Evolutionary conservation across 768 basidiomycete species (phyloP).

Genomic region (Tylopilus sp.): DNA sequence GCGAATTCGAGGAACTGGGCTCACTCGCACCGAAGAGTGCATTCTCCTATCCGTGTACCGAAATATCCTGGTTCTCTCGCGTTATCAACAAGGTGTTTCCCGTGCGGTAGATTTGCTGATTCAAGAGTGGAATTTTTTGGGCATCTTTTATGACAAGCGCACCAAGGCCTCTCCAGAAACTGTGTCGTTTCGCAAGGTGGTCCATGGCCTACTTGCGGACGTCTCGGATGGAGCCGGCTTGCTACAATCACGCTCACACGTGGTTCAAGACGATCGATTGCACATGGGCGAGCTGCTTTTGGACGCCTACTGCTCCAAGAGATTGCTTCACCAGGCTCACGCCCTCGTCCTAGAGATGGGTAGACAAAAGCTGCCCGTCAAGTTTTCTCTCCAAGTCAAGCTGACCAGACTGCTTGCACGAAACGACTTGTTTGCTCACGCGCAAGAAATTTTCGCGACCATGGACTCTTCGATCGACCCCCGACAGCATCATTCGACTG

Average conservation of each 20-base stretch:
- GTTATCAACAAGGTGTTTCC: slow-evolving; percentile 29
- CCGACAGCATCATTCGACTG: slow-evolving; percentile 35
- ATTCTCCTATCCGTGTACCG: slow-evolving; percentile 34
- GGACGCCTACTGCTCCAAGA: slow-evolving; percentile 33
- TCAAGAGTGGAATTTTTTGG: slow-evolving; percentile 36
- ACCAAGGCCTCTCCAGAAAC: slow-evolving; percentile 6
- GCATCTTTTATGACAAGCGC: slow-evolving; percentile 16
- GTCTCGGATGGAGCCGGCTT: slow-evolving; percentile 32
- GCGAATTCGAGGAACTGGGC: slow-evolving; percentile 19
- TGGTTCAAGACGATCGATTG: slow-evolving; percentile 27
- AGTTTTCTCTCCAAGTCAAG: slow-evolving; percentile 27
- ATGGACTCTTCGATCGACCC: slow-evolving; percentile 23
- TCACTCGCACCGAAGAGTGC: slow-evolving; percentile 20
- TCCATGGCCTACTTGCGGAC: slow-evolving; percentile 27
- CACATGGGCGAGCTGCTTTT: slow-evolving; percentile 41
- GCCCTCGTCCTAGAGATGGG: slow-evolving; percentile 42
- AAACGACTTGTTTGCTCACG: slow-evolving; percentile 36
- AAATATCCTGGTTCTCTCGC: slow-evolving; percentile 35
- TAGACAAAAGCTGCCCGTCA: slow-evolving; percentile 31
- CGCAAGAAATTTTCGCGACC: slow-evolving; percentile 41
- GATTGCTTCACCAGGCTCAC: slow-evolving; percentile 35
- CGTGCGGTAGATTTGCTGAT: slow-evolving; percentile 40
- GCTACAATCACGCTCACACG: slow-evolving; percentile 21
- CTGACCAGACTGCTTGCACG: slow-evolving; percentile 44
- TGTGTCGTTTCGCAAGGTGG: slow-evolving; percentile 27